phyloP scores from a whole-genome alignment of 1,139 yeast genomes.

The Starmera stellimalicola region DNA sequence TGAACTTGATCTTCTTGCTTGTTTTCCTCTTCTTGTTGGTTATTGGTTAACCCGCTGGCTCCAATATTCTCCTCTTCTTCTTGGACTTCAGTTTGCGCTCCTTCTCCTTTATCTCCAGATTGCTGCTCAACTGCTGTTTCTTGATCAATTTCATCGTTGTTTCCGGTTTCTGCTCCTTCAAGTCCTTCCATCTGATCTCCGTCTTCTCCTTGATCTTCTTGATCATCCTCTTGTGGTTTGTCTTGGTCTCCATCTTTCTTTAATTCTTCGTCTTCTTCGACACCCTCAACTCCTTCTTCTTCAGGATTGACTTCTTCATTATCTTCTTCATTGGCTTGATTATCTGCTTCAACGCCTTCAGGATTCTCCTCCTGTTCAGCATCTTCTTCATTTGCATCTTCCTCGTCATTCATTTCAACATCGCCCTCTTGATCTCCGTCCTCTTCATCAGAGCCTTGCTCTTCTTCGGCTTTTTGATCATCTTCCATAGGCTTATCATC shows the following conservation, averaged over 20 bases:
- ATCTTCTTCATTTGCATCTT: slow-evolving; percentile 20
- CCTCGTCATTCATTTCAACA: slow-evolving; percentile 22
- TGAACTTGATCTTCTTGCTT: slow-evolving; percentile 25
- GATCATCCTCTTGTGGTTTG: slow-evolving; percentile 18
- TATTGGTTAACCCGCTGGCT: slow-evolving; percentile 56
- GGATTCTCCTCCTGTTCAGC: slow-evolving; percentile 23
- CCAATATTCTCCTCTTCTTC: slow-evolving; percentile 68
- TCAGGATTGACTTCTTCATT: slow-evolving; percentile 21
- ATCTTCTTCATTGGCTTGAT: slow-evolving; percentile 19
- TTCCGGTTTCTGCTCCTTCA: slow-evolving; percentile 37
- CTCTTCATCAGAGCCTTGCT: slow-evolving; percentile 21
- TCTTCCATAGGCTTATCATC: slow-evolving; percentile 23
- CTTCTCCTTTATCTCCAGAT: slow-evolving; percentile 64
- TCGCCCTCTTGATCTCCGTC: slow-evolving; percentile 26
- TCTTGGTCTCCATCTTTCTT: slow-evolving; percentile 21
- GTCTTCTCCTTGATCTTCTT: slow-evolving; percentile 20
- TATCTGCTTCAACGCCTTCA: slow-evolving; percentile 24
- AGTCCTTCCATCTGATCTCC: slow-evolving; percentile 25
- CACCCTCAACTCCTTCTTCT: slow-evolving; percentile 20
- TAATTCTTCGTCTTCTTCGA: slow-evolving; percentile 23
- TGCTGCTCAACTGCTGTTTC: slow-evolving; percentile 68
- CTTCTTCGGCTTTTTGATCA: slow-evolving; percentile 23
- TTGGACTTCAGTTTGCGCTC: slow-evolving; percentile 59
- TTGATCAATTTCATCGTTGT: slow-evolving; percentile 45
- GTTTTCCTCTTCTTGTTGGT: slow-evolving; percentile 31